Percentiles rank a stretch among this genome's conserved stretches.
phyloP scores from a whole-genome alignment of 2,329 filamentous ascomycete species.

The Colletotrichum liriopes region DNA sequence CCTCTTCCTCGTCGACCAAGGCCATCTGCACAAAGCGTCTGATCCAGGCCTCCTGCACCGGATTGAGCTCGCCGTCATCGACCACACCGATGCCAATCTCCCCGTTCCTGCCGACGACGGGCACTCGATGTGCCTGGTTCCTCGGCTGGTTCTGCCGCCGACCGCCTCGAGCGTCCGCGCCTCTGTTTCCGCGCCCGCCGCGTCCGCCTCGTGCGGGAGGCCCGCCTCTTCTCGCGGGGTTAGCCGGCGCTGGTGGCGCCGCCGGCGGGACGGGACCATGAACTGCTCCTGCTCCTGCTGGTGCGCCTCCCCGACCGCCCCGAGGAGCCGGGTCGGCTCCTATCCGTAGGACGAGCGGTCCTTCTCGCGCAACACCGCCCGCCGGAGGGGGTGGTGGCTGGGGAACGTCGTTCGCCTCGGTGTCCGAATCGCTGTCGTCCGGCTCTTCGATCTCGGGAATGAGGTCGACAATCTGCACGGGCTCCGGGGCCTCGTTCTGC shows the following conservation, averaged over 20 bases:
- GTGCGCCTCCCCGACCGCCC: conserved; percentile 45
- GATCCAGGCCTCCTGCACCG: conserved; percentile 67
- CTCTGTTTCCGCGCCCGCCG: conserved; percentile 49
- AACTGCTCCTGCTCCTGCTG: conserved; percentile 3
- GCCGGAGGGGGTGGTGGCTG: conserved; percentile 49
- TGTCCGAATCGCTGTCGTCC: conserved; percentile 52
- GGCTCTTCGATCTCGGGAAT: conserved; percentile 52
- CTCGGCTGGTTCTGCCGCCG: conserved; percentile 48
- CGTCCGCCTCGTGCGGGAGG: conserved; percentile 46
- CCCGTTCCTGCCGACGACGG: conserved; percentile 29
- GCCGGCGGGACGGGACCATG: conserved; percentile 48
- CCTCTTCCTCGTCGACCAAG: conserved; percentile 67
- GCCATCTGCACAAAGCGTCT: conserved; percentile 69
- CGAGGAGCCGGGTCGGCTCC: conserved; percentile 56
- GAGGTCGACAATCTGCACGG: conserved; percentile 38
- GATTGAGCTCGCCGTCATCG: conserved; percentile 56
- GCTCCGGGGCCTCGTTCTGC: conserved; percentile 36
- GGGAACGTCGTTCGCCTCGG: conserved; percentile 44
- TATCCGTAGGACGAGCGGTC: conserved; percentile 70
- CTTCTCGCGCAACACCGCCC: conserved; percentile 68
- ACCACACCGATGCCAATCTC: conserved; percentile 7
- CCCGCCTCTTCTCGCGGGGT: conserved; percentile 46
- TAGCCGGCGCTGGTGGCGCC: conserved; percentile 48
- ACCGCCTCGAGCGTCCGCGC: conserved; percentile 51
- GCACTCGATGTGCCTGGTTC: conserved; percentile 46